Percentiles rank a stretch among this genome's conserved stretches.
phyloP scores from a whole-genome alignment of 1,284 basidiomycete genomes.

The Ceratobasidium sp. region DNA sequence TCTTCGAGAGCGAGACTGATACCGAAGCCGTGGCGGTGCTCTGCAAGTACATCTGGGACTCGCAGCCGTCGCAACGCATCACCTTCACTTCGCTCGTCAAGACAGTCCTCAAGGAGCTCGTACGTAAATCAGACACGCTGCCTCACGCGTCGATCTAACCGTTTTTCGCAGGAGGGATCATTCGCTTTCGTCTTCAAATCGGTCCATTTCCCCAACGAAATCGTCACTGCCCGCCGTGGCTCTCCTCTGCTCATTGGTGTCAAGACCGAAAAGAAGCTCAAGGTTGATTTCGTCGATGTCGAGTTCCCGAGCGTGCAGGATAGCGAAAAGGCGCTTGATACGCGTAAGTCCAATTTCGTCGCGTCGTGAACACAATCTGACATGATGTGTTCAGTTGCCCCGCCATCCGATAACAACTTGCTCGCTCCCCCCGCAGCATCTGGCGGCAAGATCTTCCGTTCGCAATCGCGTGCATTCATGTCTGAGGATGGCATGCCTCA shows the following conservation, averaged over 20 bases:
- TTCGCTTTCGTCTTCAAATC: slow-evolving; percentile 99
- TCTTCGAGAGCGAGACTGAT: slow-evolving; percentile 96
- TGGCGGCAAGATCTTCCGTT: slow-evolving; percentile 87
- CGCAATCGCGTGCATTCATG: slow-evolving; percentile 98
- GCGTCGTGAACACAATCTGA: neutral
- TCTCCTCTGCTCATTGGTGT: slow-evolving; percentile 98
- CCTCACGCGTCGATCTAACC: neutral
- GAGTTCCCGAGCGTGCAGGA: slow-evolving; percentile 82
- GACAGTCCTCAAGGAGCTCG: slow-evolving; percentile 94
- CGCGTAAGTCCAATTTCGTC: slow-evolving; percentile 58
- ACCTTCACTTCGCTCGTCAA: slow-evolving; percentile 94
- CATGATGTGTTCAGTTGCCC: slow-evolving; percentile 54
- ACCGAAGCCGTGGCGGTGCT: slow-evolving; percentile 98
- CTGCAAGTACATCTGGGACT: slow-evolving; percentile 96
- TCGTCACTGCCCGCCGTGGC: slow-evolving; percentile 95
- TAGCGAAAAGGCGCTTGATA: slow-evolving; percentile 61
- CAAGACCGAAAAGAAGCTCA: slow-evolving; percentile 99
- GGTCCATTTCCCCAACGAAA: slow-evolving; percentile 92
- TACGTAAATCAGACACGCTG: slow-evolving; percentile 45
- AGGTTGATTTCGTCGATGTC: slow-evolving; percentile 99
- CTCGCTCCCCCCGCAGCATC: slow-evolving; percentile 75
- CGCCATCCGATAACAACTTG: slow-evolving; percentile 60
- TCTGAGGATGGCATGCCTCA: slow-evolving; percentile 98
- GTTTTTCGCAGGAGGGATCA: slow-evolving; percentile 79
- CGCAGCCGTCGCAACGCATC: slow-evolving; percentile 85